These are phyloP conservation scores for Myxozyma kluyveri DNA, from an alignment of 805 yeast genomes.

Conservation along the genomic window DNA sequence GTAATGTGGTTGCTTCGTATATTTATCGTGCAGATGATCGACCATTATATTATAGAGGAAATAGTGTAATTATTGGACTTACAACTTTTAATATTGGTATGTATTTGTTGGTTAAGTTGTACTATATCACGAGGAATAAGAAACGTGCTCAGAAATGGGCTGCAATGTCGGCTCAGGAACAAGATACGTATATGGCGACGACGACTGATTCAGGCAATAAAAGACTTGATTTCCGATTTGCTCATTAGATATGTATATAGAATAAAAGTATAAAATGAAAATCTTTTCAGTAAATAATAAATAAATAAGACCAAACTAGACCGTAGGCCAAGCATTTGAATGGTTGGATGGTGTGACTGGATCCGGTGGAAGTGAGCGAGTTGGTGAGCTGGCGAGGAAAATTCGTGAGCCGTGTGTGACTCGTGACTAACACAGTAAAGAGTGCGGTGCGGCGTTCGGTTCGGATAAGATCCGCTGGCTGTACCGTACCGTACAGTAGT, in stretches of 20 bases:
- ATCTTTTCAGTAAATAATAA: too few relatives aligned
- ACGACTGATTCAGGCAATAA: slow-evolving; percentile 57
- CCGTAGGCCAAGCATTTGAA: too few relatives aligned
- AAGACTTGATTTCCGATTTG: slow-evolving; percentile 53
- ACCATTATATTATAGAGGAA: slow-evolving; percentile 62
- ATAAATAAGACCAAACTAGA: too few relatives aligned
- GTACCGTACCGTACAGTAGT: too few relatives aligned
- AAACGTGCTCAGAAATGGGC: slow-evolving; percentile 51
- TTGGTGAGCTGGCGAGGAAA: too few relatives aligned
- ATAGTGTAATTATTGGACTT: slow-evolving; percentile 40
- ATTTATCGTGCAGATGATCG: slow-evolving; percentile 56
- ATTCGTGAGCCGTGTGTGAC: too few relatives aligned
- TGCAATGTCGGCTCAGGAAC: slow-evolving; percentile 49
- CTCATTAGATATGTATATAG: slow-evolving; percentile 11
- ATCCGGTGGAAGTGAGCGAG: too few relatives aligned
- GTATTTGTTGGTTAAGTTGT: slow-evolving; percentile 35
- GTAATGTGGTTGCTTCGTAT: slow-evolving; percentile 52
- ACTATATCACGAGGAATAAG: slow-evolving; percentile 38
- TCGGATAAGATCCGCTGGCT: too few relatives aligned
- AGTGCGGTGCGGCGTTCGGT: too few relatives aligned
- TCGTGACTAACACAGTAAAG: too few relatives aligned
- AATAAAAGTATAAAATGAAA: too few relatives aligned
- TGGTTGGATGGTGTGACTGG: too few relatives aligned
- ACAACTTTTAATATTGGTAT: slow-evolving; percentile 31
- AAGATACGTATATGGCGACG: slow-evolving; percentile 45